A percentile compares a stretch with the other conserved stretches of the same genome.
Conservation (phyloP, 129 eudicot species). For the Mikania micrantha region DNA sequence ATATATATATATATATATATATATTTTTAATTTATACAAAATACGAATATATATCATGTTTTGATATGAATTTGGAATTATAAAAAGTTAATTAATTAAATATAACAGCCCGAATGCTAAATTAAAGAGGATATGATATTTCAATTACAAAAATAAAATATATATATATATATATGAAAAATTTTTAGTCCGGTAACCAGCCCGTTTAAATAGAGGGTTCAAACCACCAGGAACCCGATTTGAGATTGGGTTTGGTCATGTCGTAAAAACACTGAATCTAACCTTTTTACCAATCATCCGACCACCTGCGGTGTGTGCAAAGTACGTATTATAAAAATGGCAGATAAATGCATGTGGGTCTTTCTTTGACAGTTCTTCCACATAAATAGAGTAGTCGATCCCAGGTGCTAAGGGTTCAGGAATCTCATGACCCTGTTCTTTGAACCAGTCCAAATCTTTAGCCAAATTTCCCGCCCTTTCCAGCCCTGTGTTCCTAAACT, state of each 20-base stretch:
- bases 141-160: no score
- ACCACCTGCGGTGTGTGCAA: constrained; percentile 96
- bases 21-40: no score
- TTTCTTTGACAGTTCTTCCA: constrained; percentile 66
- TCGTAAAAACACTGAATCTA: not conserved
- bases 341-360: constrained; percentile 94
- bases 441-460: constrained; percentile 85
- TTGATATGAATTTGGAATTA: no score
- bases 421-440: constrained; percentile 68
- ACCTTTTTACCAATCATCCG: constrained; percentile 97
- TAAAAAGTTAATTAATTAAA: no score
- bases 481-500: constrained; percentile 79
- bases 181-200: no score
- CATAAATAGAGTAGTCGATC: constrained; percentile 41
- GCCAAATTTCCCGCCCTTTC: constrained; percentile 70
- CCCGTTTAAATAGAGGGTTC: no score
- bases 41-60: no score
- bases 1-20: no score
- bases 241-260: no score
- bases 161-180: no score
- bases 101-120: no score
- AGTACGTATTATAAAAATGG: constrained; percentile 86
- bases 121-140: not conserved
- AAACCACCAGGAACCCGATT: no score
- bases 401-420: constrained; percentile 92